Base-by-base conservation (phyloP, 2,329 filamentous ascomycete genomes). In the Pyrenophora graminea region DNA sequence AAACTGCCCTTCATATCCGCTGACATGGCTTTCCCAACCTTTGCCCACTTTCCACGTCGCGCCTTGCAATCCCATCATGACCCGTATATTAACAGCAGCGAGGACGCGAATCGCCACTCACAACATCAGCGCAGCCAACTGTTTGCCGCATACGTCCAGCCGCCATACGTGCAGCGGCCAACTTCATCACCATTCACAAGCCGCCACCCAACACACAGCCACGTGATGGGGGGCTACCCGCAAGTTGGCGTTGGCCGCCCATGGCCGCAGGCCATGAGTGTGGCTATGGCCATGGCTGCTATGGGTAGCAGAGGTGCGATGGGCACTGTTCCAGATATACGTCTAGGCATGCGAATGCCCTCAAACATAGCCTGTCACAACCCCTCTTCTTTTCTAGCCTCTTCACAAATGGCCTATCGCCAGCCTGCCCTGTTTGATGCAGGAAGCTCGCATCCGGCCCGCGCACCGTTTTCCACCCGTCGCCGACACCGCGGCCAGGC, bases 211-310 rank as follows among this genome's bases (percentile, higher is more conserved):
- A 25, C 25, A 1, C 9, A 42, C 21, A 42, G 6, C 41, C 38
- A 34, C 2, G 45, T 46, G 41, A 57, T 55, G 47, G 41, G 41
- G 19, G 34, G 30, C 21, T 32, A 38, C 38, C 36, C 44, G 15
- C 31, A 43, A 12, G 27, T 33, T 4, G 45, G 45, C n/a, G 27
- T 33, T 4, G 45, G 45, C n/a, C 41, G 32, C 13, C 21, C 21
- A 17, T 41, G 34, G 15, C 45, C 38, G 21, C 34, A 36, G 38
- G 36, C 41, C 13, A 40, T 33, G 12, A 40, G 32, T 3, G 49
- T 45, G 41, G 41, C 42, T 17, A 32, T 47, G 32, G 48, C 39
- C 2, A 48, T 50, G 18, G 30, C 38, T 10, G 30, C 13, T 17
- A 13, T 30, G 27, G 27, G 27, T 30, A 30, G 27, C 27, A 30